Evolutionary conservation across 768 basidiomycete species (phyloP).

Genomic region (Asterophora lycoperdoides): DNA sequence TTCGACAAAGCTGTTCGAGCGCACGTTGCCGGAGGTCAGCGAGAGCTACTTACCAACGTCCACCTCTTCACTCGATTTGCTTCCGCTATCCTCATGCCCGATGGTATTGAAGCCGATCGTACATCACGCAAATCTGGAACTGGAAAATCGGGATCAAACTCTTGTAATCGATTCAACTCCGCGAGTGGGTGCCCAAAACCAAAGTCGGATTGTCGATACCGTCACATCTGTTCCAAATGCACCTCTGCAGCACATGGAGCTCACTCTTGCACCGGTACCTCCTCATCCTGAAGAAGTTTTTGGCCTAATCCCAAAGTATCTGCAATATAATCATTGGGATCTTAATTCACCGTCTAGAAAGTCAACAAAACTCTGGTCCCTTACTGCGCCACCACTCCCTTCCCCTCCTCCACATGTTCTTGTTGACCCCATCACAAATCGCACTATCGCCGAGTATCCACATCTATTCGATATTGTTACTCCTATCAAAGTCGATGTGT

Average conservation of each 20-base stretch:
- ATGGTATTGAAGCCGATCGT: constrained; percentile 3
- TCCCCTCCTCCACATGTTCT: constrained; percentile 13
- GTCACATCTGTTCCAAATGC: neutral
- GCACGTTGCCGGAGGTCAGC: constrained; percentile 14
- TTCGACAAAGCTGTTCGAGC: constrained; percentile 14
- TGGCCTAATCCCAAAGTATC: constrained; percentile 9
- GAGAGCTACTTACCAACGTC: constrained; percentile 10
- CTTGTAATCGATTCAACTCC: neutral
- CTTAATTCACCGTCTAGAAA: no score
- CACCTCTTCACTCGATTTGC: neutral
- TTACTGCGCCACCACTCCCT: constrained; percentile 12
- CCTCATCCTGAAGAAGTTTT: constrained; percentile 14
- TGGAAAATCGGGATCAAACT: neutral
- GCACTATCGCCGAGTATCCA: constrained; percentile 23
- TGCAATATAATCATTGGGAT: constrained; percentile 17
- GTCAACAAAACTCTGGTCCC: no score
- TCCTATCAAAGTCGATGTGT: constrained; percentile 18
- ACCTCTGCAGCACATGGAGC: neutral
- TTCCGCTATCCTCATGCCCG: constrained; percentile 8
- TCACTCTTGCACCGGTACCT: constrained; percentile 16
- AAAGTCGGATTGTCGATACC: neutral
- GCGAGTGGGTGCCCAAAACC: neutral
- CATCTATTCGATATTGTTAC: constrained; percentile 32
- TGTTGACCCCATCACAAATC: constrained; percentile 8
- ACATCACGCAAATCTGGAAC: neutral